These are phyloP conservation scores for Cladosporium sp. DNA, from an alignment of 2,329 filamentous ascomycete species.

Conservation along the genomic window DNA sequence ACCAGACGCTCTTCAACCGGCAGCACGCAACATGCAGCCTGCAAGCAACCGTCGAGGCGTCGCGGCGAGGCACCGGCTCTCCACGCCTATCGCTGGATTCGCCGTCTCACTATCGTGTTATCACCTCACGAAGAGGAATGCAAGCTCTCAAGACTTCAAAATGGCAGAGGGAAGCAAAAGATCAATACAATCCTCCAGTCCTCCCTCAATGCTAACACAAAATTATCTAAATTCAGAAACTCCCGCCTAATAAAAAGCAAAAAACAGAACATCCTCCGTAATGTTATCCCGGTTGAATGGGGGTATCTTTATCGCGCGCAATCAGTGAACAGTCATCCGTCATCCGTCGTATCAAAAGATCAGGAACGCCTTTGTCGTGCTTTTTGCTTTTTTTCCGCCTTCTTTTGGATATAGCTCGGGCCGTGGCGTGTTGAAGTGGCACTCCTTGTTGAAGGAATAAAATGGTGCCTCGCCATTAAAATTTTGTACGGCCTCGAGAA, in stretches of 20 bases:
- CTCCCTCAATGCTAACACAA: background rate
- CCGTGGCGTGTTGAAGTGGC: conserved; percentile 11
- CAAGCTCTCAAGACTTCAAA: too few species aligned
- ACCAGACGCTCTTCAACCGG: too few species aligned
- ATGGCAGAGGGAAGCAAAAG: too few species aligned
- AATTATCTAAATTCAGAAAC: background rate
- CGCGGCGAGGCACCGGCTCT: too few species aligned
- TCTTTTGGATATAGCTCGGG: background rate
- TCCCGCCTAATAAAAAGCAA: background rate
- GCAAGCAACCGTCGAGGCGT: too few species aligned
- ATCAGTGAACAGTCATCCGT: conserved; percentile 7
- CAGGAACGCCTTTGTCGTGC: conserved; percentile 15
- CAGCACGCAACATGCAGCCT: too few species aligned
- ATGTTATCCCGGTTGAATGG: conserved; percentile 27
- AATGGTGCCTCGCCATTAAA: conserved; percentile 17
- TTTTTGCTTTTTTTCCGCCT: too few species aligned
- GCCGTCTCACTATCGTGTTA: too few species aligned
- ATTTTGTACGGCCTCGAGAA: conserved; percentile 1
- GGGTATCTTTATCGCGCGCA: conserved; percentile 20
- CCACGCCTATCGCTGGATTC: too few species aligned
- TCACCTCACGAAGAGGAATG: too few species aligned
- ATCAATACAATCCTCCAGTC: too few species aligned
- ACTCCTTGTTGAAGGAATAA: conserved; percentile 21
- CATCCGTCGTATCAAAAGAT: background rate
- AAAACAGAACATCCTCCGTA: conserved; percentile 1